Evolutionary conservation across 495 filamentous ascomycete species (phyloP), one percentile per base, ranked within the genome.

Genomic region (Delitschia confertaspora): DNA sequence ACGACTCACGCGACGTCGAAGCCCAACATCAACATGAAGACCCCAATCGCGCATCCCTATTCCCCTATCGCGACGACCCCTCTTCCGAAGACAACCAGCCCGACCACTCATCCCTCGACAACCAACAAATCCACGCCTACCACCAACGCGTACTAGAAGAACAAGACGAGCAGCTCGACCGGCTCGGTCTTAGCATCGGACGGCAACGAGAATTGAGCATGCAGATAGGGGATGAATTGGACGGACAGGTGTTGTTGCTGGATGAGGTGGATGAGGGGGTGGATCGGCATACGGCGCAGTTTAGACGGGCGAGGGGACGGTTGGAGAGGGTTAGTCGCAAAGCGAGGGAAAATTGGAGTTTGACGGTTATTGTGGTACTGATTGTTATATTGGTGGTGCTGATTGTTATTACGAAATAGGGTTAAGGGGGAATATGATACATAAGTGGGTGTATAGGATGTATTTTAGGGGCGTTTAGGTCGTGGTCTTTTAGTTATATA

Each of bases 211-310:
- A 96, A 65, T 69, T 98, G 53, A 85, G 81, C 53, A 91, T 95
- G 59, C 85, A 88, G 68, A 98, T 98, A 58, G 91, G 91, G 18
- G 84, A 96, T 60, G 91, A 98, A 70, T 69, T 98, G 18, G 91
- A 98, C 47, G 78, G 76, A 49, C 91, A 98, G 58, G 83, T 91
- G 17, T 65, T 79, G 57, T 66, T 98, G 68, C 68, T 98, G 29
- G 91, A 93, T 65, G 88, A 88, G 40, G 80, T 93, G 50, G 91
- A 95, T 48, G 71, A 71, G 18, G 70, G 78, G 44, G 82, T 88
- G 25, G 87, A 93, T 55, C 69, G 91, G 42, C 89, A 96, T 67
- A 73, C 78, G 60, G 67, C 64, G 17, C 78, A 82, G 29, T 65
- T 98, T 32, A 74, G 84, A 49, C 71, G 80, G 14, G 91, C 91